Evolutionary conservation across 2,329 filamentous ascomycete species (phyloP), one percentile per base, ranked within the genome.

Genomic region (Epichloe aotearoae): DNA sequence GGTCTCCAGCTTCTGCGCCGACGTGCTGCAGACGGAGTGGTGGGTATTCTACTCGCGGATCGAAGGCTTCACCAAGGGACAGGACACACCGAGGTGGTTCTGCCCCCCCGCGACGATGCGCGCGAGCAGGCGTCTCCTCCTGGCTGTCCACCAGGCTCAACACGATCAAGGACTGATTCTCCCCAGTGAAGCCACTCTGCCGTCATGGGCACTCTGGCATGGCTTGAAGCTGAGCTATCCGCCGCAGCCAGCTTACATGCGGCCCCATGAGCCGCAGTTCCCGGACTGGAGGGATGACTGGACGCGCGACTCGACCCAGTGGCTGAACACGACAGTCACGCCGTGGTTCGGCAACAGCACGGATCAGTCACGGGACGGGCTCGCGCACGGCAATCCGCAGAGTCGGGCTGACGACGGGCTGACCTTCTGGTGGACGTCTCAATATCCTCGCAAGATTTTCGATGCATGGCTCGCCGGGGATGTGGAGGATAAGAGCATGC

Each of bases 361-460:
- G 6, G 52, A 51, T 7, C 51, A 57, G 6, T 64, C 61, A 41
- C 49, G 50, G 3, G 58, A 59, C 5, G 63, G 62, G 10, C 47
- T 63, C 3, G 56, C 61, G 1, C 61, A 60, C 15, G 56, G 57
- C 30, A 46, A 55, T 12, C 53, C 58, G 20, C 51, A 57, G 46
- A 58, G 60, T 50, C 59, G 57, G 33, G 47, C 53, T 2, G 60
- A 61, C n/a, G 49, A 46, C n/a, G 55, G 52, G 17, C 36, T 58
- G 40, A 56, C 58, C 17, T 65, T 54, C 47, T 68, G 60, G 62
- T 69, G 67, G 67, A 59, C 61, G 55, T 61, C 59, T n/a, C 57
- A 58, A 3, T 64, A 61, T 52, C 60, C 64, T 14, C 58, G 63
- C 33, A 45, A 57, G 14, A 52, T 69, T n/a, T 60, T 63, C 41